Percentiles rank a stretch among this genome's conserved stretches.
Conservation (phyloP, 139 green algal species). For the Chlorokybus atmophyticus region DNA sequence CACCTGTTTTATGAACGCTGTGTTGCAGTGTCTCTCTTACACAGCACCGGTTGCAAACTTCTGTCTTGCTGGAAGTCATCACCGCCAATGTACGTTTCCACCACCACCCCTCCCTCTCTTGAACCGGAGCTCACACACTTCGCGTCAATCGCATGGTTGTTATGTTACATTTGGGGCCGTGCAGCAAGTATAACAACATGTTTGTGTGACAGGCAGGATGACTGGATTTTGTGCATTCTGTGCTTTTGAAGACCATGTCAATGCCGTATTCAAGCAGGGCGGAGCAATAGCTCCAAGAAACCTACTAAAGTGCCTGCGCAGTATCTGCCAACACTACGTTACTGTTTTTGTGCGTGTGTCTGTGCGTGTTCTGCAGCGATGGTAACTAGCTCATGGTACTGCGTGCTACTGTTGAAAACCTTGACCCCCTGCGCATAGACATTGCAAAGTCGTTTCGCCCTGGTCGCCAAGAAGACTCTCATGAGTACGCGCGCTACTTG, state of each 20-base stretch:
- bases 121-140: too few species aligned
- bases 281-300: not conserved
- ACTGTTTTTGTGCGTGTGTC: too few species aligned
- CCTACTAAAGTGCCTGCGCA: conserved; percentile 2
- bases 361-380: too few species aligned
- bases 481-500: conserved; percentile 49
- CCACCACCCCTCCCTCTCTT: too few species aligned
- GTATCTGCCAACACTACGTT: too few species aligned
- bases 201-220: too few species aligned
- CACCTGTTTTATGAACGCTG: conserved; percentile 96
- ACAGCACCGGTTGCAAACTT: conserved; percentile 32
- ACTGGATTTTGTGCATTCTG: conserved; percentile 10
- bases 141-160: too few species aligned
- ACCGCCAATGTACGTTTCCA: too few species aligned
- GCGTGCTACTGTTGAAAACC: not conserved
- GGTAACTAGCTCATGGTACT: not conserved
- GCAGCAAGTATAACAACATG: too few species aligned
- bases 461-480: conserved; percentile 45
- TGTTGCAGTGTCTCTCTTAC: conserved; percentile 86
- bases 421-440: conserved; percentile 1
- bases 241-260: conserved; percentile 12
- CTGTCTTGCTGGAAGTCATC: too few species aligned
- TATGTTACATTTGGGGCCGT: too few species aligned
- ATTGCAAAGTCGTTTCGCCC: conserved; percentile 9
- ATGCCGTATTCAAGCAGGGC: not conserved